Evolutionary conservation across 345 rosid species (phyloP), one percentile per base, ranked within the genome.

Genomic region (Clarkia xantiana): DNA sequence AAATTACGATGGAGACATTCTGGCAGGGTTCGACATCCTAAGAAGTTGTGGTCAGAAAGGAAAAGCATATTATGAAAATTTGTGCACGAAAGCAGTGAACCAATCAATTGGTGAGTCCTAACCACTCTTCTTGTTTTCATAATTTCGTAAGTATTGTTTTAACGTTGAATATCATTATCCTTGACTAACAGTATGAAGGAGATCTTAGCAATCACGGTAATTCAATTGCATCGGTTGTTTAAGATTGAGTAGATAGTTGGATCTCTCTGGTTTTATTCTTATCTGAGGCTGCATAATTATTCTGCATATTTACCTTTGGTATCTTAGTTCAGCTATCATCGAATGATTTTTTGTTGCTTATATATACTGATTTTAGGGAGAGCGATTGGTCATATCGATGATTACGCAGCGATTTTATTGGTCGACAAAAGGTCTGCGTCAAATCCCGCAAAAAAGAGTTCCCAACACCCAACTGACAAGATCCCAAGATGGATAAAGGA

Each of bases 41-140:
- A 79, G 74, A 69, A 79, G 75, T 53, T 86, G 97, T 78, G 74
- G 62, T 63, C 65, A 56, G 66, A 72, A 94, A 72, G 95, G 97
- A 47, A 76, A 74, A 55, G 94, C 83, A 18, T 90, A 90, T 67
- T 90, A 90, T 53, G 97, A 86, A 70, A 86, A 86, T 62, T 80
- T 90, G 58, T 90, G 96, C 84, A 83, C 86, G 86, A 90, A 90
- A 76, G 91, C 95, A 20, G 94, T 90, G 47, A 90, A 90, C 64
- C 94, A 86, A 75, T 86, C 96, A 14, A 81, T 90, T 4, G 97
- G 95, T 86, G 62, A 59, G 80, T 61, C 29, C 61, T 48, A 16
- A 38, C 63, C 45, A 39, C 3, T 15, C 13, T 4, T 40, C 23
- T 13, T 36, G 19, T 40, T 14, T 46, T 18, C 14, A 11, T 18